Evolutionary conservation across 2,329 filamentous ascomycete genomes (phyloP), one percentile per base, ranked within the genome.

Genomic region (Zasmidium cellare): DNA sequence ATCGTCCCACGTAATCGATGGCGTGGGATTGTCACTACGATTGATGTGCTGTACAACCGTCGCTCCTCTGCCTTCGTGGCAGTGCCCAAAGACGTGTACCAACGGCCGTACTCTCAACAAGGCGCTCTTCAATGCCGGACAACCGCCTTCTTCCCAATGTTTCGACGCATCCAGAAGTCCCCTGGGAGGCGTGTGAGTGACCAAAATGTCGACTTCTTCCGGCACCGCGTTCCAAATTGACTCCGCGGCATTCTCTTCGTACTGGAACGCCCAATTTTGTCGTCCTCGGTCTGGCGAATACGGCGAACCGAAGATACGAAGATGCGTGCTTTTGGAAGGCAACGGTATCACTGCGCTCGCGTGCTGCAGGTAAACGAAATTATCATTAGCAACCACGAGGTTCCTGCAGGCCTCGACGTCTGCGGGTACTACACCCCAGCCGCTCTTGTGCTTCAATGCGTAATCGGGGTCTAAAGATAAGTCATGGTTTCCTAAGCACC

Each of bases 271-370:
- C 87, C 88, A 90, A 18, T 79, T 73, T 59, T 67, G 64, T 28
- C 51, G 54, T 18, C 56, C 54, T 7, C 63, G 56, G 45, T 65
- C 63, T 6, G 75, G 88, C 28, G 86, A 86, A 67, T 82, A 87
- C 0, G 89, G 89, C 2, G 87, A 90, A 1, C 87, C 89, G 69
- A 91, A 92, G 45, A 91, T 78, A 11, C 76, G 85, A 72, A 92
- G 87, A 11, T 71, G 75, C 2, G 86, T 88, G 2, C 73, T 78
- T 7, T 86, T 84, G 0, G 85, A 87, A 0, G 68, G 75, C n/a
- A 92, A 77, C 6, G 76, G 77, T 58, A 91, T 75, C 0, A 75
- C 79, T 9, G 78, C 73, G 41, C 82, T 76, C 59, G 80, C 74
- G 66, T 92, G 86, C 55, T 81, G 74, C 9, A 92, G 80, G 71